phyloP scores from a whole-genome alignment of 2,329 filamentous ascomycete genomes.

The Leptoxyphium fumago region DNA sequence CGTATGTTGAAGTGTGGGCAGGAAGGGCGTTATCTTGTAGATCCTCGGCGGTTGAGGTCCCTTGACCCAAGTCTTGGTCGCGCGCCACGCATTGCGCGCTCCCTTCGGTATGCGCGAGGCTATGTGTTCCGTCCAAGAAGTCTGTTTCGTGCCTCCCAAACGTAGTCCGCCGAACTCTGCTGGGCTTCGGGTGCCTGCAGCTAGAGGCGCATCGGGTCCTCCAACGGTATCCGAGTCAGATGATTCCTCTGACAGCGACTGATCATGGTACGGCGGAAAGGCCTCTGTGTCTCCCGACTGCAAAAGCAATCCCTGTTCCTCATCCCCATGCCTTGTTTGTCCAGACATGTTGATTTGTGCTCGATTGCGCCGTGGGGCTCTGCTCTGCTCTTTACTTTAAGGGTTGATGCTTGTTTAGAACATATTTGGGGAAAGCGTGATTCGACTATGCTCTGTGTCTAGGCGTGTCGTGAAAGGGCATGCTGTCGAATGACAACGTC shows the following conservation, averaged over 20 bases:
- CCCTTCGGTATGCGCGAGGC: constrained; percentile 12
- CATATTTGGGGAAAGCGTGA: background rate
- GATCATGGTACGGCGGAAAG: background rate
- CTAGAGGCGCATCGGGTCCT: constrained; percentile 13
- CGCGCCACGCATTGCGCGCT: constrained; percentile 5
- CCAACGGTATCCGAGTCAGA: constrained; percentile 15
- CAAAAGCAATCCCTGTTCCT: background rate
- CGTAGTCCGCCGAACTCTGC: constrained; percentile 14
- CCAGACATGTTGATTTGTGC: background rate
- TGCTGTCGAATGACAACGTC: background rate
- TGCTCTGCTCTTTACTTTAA: background rate
- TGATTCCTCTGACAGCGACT: constrained; percentile 10
- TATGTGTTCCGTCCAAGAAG: constrained; percentile 12
- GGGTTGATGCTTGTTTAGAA: background rate
- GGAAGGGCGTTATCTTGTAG: constrained; percentile 33
- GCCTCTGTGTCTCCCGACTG: background rate
- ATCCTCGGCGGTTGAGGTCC: constrained; percentile 29
- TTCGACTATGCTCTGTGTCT: background rate
- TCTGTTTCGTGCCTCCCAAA: constrained; percentile 4
- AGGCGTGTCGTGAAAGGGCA: background rate
- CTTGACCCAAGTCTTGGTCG: constrained; percentile 25
- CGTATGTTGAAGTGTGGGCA: constrained; percentile 49
- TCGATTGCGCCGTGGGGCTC: background rate
- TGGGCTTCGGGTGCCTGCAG: constrained; percentile 6
- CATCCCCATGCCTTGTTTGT: background rate